Conservation (phyloP, 2,329 filamentous ascomycete genomes). For the Scedosporium minutisporum region DNA sequence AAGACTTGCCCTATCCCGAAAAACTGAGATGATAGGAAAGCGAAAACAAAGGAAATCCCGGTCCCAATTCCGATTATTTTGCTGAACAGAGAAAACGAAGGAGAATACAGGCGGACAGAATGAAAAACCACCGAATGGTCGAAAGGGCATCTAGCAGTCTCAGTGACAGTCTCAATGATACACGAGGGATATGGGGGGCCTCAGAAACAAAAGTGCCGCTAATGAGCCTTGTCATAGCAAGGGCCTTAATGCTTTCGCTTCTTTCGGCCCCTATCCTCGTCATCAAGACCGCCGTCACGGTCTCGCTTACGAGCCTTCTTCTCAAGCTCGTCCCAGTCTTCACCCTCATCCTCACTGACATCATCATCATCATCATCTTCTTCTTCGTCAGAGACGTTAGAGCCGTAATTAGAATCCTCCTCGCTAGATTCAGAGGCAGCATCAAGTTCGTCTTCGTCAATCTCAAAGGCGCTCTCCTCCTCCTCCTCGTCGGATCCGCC, state of each 20-base stretch:
- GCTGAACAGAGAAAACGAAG: slow-evolving; percentile 4
- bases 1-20: neutral
- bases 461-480: slow-evolving; percentile 87
- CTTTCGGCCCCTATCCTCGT: slow-evolving; percentile 60
- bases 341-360: slow-evolving; percentile 66
- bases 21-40: neutral
- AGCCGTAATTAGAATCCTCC: slow-evolving; percentile 88
- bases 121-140: neutral
- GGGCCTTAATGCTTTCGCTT: slow-evolving; percentile 46
- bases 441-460: slow-evolving; percentile 76
- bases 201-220: neutral
- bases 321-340: slow-evolving; percentile 93
- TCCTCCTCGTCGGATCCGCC: slow-evolving; percentile 68
- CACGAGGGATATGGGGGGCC: neutral
- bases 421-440: slow-evolving; percentile 67
- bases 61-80: neutral
- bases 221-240: no score
- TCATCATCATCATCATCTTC: slow-evolving; percentile 56
- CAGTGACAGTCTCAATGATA: neutral
- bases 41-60: neutral
- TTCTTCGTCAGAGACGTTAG: slow-evolving; percentile 75
- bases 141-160: neutral
- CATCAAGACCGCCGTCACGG: slow-evolving; percentile 51
- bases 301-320: slow-evolving; percentile 83
- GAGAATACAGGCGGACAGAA: neutral